Percentiles rank a stretch among this genome's conserved stretches.
Conservation (phyloP, 495 filamentous ascomycete species). For the Podospora conica region DNA sequence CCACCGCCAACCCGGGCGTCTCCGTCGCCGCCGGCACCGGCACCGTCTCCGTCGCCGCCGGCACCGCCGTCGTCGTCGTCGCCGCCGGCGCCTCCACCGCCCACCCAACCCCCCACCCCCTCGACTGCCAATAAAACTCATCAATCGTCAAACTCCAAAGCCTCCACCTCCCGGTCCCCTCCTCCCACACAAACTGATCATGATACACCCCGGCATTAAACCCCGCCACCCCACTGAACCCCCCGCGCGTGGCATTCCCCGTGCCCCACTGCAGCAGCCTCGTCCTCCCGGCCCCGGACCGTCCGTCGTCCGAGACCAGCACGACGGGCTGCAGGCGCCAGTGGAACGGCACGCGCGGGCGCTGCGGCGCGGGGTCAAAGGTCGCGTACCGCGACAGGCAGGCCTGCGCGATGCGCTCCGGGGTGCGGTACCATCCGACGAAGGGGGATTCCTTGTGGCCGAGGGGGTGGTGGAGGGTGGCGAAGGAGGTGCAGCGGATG, state of each 20-base stretch:
- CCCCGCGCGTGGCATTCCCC: background rate
- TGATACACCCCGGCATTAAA: conserved; percentile 17
- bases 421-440: conserved; percentile 17
- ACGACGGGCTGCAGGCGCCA: conserved; percentile 18
- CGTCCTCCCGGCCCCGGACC: conserved; percentile 6
- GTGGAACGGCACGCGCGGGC: conserved; percentile 12
- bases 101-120: conserved; percentile 1
- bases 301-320: conserved; percentile 11
- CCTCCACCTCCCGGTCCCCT: conserved; percentile 3
- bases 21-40: too few species aligned
- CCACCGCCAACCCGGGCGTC: background rate
- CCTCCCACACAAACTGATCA: conserved; percentile 18
- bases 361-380: background rate
- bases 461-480: conserved; percentile 6
- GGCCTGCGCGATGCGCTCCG: conserved; percentile 1
- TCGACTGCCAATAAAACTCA: conserved; percentile 18
- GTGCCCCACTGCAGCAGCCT: conserved; percentile 11
- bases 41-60: too few species aligned
- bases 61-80: background rate
- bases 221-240: background rate
- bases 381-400: conserved; percentile 10
- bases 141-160: conserved; percentile 19
- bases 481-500: conserved; percentile 15
- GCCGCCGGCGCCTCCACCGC: conserved; percentile 1
- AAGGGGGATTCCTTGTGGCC: conserved; percentile 14